phyloP scores from a whole-genome alignment of 1,139 yeast species.

The Meyerozyma carpophila region DNA sequence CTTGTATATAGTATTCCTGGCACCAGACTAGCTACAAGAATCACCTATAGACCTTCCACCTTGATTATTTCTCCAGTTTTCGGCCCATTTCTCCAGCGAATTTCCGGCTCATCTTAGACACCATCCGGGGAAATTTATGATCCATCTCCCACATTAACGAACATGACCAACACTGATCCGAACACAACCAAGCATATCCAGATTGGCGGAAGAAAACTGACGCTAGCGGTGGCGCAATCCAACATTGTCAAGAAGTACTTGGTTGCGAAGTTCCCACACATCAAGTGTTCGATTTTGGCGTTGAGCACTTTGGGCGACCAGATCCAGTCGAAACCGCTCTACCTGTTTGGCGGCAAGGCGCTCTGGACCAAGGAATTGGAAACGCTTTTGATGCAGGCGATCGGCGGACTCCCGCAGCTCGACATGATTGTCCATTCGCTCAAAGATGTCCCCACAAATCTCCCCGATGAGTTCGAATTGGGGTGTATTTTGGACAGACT shows the following conservation, averaged over 20 bases:
- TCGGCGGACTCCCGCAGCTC: conserved; percentile 62
- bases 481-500: conserved; percentile 85
- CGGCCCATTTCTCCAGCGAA: background rate
- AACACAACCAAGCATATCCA: conserved; percentile 29
- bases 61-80: background rate
- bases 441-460: conserved; percentile 89
- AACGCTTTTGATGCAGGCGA: conserved; percentile 57
- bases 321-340: conserved; percentile 77
- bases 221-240: conserved; percentile 82
- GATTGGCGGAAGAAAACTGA: conserved; percentile 88
- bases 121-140: background rate
- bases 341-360: conserved; percentile 93
- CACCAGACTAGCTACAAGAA: background rate
- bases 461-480: conserved; percentile 85
- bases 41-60: background rate
- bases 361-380: conserved; percentile 96
- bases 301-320: conserved; percentile 87
- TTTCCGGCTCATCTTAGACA: background rate
- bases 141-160: background rate
- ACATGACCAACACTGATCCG: background rate
- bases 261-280: conserved; percentile 53
- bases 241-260: conserved; percentile 65
- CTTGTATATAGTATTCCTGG: background rate
- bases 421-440: conserved; percentile 91
- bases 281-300: conserved; percentile 64